phyloP scores from a whole-genome alignment of 78 protist genomes.

The Dictyostelium citrinum region DNA sequence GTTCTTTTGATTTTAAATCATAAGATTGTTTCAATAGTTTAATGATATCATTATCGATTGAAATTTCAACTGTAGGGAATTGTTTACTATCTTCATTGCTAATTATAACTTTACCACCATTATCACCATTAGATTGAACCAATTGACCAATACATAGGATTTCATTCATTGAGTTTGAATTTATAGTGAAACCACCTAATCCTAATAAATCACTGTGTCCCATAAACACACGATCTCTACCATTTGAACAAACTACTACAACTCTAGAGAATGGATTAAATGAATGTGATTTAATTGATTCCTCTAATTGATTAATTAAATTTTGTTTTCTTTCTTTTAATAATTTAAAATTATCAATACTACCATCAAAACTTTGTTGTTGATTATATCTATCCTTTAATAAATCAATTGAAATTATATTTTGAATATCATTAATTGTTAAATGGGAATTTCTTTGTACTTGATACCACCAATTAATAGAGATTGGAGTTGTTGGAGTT shows the following conservation, averaged over 20 bases:
- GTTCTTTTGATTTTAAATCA: neutral
- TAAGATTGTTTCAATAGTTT: neutral
- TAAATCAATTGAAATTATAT: neutral
- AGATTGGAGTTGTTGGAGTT: conserved; percentile 10
- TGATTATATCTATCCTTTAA: conserved; percentile 4
- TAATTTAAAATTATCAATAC: neutral
- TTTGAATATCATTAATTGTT: neutral
- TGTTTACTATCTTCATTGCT: neutral
- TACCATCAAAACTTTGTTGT: neutral
- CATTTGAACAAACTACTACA: conserved; percentile 22
- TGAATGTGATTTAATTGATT: neutral
- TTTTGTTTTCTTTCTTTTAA: neutral
- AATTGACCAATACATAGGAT: conserved; percentile 21
- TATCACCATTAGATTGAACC: neutral
- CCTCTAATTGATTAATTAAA: neutral
- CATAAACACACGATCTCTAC: conserved; percentile 76
- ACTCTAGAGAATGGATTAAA: neutral
- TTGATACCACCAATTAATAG: neutral
- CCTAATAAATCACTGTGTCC: conserved; percentile 71
- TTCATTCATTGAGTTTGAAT: conserved; percentile 49
- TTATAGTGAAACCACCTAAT: conserved; percentile 63
- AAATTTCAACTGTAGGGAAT: neutral
- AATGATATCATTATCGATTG: neutral
- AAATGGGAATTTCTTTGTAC: neutral
- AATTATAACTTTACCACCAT: neutral